phyloP scores from a whole-genome alignment of 805 yeast species.

The Wickerhamomyces silvicola region DNA sequence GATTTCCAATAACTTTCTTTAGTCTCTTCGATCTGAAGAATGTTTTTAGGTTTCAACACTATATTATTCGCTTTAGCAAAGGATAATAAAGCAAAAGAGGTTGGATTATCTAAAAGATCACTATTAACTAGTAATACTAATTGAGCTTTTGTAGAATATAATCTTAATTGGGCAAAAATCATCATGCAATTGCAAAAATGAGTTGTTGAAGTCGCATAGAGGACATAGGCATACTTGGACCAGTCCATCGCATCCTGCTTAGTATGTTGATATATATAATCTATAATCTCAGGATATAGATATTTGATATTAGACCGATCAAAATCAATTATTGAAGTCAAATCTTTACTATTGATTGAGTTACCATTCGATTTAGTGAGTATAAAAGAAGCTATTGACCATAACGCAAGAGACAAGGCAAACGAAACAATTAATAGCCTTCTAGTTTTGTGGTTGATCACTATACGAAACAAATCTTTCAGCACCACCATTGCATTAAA shows the following conservation, averaged over 20 bases:
- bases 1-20: slow-evolving; percentile 27
- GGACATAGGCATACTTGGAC: slow-evolving; percentile 37
- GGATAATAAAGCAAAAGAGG: not conserved
- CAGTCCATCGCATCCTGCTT: slow-evolving; percentile 13
- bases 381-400: too few relatives aligned
- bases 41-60: slow-evolving; percentile 2
- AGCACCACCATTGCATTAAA: too few relatives aligned
- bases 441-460: too few relatives aligned
- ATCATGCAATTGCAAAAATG: slow-evolving; percentile 37
- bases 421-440: too few relatives aligned
- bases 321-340: too few relatives aligned
- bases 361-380: not conserved
- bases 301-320: slow-evolving; percentile 1
- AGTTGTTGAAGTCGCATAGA: slow-evolving; percentile 39
- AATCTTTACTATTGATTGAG: not conserved
- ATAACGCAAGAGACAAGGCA: too few relatives aligned
- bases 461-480: too few relatives aligned
- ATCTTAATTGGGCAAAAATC: too few relatives aligned
- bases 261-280: not conserved
- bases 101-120: not conserved
- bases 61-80: slow-evolving; percentile 2
- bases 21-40: too few relatives aligned
- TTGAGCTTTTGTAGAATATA: too few relatives aligned
- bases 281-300: slow-evolving; percentile 1
- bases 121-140: slow-evolving; percentile 29